Conservation (phyloP, 768 basidiomycete species). For the Naganishia vaughanmartiniae region DNA sequence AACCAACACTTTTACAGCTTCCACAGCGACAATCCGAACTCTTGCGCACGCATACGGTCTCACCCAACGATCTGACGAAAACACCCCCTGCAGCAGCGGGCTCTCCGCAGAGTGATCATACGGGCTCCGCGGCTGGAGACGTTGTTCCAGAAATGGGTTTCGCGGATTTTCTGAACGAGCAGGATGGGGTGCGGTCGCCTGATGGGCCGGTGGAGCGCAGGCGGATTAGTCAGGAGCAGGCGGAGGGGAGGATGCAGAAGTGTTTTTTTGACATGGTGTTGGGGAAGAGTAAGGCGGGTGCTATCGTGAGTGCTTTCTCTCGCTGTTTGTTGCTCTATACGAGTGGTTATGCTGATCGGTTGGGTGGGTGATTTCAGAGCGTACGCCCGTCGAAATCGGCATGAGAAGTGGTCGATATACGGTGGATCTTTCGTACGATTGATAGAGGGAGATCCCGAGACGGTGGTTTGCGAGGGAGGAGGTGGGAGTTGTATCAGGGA, state of each 20-base stretch:
- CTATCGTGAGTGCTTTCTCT: not conserved
- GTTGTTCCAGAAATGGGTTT: not conserved
- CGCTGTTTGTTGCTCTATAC: not conserved
- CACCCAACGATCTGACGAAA: not conserved
- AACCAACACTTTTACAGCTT: not conserved
- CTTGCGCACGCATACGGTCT: not conserved
- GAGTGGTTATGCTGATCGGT: not conserved
- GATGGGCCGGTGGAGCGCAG: not conserved
- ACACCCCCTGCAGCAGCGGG: not conserved
- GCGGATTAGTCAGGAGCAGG: slow-evolving; percentile 3
- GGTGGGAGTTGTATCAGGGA: slow-evolving; percentile 8
- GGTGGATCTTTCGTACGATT: no score
- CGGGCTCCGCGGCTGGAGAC: no score
- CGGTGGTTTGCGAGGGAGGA: no score
- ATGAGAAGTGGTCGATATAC: not conserved
- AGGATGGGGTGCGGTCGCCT: not conserved
- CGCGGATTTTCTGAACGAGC: not conserved
- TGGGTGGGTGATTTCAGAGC: not conserved
- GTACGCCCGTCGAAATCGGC: not conserved
- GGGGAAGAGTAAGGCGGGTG: not conserved
- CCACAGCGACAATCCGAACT: not conserved
- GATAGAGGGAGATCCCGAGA: no score
- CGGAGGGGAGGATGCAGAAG: slow-evolving; percentile 12
- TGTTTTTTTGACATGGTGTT: slow-evolving; percentile 10
- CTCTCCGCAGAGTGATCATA: no score